Conservation (phyloP, 164 flowering plant species). For the Saururus chinensis region DNA sequence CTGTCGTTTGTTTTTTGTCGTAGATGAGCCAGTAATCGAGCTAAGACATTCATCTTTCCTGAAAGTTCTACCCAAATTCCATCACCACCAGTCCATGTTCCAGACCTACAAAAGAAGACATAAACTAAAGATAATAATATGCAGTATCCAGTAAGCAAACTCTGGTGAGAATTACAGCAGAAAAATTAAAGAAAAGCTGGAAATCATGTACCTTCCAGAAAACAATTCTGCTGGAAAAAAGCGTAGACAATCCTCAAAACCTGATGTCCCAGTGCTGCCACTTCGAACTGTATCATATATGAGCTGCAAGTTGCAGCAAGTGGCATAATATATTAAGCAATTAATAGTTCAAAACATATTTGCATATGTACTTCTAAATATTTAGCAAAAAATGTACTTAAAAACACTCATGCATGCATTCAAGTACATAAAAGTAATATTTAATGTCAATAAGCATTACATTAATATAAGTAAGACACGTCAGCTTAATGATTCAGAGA, state of each 20-base stretch:
- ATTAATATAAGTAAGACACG: neutral
- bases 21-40: conserved; percentile 74
- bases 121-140: neutral
- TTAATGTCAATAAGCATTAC: neutral
- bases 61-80: conserved; percentile 97
- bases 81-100: conserved; percentile 94
- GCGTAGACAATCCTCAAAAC: conserved; percentile 78
- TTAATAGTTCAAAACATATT: too few species aligned
- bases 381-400: neutral
- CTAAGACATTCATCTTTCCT: conserved; percentile 97
- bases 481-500: neutral
- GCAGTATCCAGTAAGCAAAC: too few species aligned
- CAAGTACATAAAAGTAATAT: too few species aligned
- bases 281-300: conserved; percentile 82
- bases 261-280: conserved; percentile 76
- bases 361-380: too few species aligned
- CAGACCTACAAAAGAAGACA: conserved; percentile 49
- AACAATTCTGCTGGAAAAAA: conserved; percentile 90
- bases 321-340: neutral
- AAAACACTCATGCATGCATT: too few species aligned
- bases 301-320: conserved; percentile 44
- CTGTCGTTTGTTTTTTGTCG: conserved; percentile 86
- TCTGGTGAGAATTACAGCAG: too few species aligned
- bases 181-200: neutral
- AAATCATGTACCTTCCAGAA: conserved; percentile 59